Base-by-base conservation (phyloP, 2,329 filamentous ascomycete species). In the Magnaporthiopsis rhizophila region DNA sequence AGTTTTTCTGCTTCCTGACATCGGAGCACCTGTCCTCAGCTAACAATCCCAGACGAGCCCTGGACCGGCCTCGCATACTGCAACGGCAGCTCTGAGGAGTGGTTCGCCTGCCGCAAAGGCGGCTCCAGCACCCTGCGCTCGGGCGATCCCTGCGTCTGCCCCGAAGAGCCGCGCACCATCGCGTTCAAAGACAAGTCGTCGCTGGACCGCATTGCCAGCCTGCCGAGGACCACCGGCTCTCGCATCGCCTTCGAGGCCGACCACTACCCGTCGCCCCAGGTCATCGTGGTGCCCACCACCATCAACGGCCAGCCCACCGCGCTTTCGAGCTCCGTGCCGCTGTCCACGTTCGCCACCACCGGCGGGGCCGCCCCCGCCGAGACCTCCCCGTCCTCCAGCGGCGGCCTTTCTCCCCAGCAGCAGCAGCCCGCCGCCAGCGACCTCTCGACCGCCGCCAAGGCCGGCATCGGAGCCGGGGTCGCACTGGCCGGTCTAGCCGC, bases 1-100 rank as follows among this genome's bases (percentile, higher is more conserved):
- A 59, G 65, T 62, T 32, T 32, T 15, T 15, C 26, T 5, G 3
- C 21, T 62, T 34, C 15, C 5, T 1, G 12, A n/a, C n/a, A 62
- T 5, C 3, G 8, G 34, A 12, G 34, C 34, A 11, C 12, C 34
- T 11, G 12, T 36, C 36, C 26, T 13, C 3, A 3, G 15, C 9
- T 15, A n/a, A 32, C 21, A 13, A 15, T 11, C 24, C 3, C 53
- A 67, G 65, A 66, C 38, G 66, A 71, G 58, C 68, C 72, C 12
- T 78, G 76, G 75, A 64, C 73, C 8, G 74, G 73, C 0, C 70
- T 77, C 21, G 71, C 71, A 1, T 75, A 72, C 67, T 77, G 75
- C 69, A 73, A 75, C 64, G 68, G 68, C 67, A 72, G 69, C 3
- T 70, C 69, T 2, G 65, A 72, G 34, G 63, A 72, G 64, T 77